phyloP scores from a whole-genome alignment of 495 filamentous ascomycete species.

The Trichodelitschia bisporula region DNA sequence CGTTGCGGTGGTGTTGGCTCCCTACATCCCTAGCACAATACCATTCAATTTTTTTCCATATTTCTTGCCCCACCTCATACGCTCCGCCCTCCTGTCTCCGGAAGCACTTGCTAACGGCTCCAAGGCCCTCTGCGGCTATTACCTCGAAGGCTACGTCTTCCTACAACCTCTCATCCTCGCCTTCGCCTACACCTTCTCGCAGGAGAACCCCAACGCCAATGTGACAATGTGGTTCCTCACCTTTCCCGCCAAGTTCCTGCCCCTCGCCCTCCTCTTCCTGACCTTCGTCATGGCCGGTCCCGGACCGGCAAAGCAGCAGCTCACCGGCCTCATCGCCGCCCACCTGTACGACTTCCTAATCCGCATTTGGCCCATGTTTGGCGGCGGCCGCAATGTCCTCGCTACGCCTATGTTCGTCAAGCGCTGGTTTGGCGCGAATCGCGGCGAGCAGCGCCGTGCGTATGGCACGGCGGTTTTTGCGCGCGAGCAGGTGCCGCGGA shows the following conservation, averaged over 20 bases:
- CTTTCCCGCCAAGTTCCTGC: slow-evolving; percentile 49
- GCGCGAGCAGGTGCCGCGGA: too few species aligned
- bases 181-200: slow-evolving; percentile 54
- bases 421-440: slow-evolving; percentile 24
- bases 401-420: slow-evolving; percentile 41
- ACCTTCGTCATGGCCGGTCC: slow-evolving; percentile 34
- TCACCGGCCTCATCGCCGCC: slow-evolving; percentile 51
- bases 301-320: slow-evolving; percentile 24
- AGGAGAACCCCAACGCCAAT: slow-evolving; percentile 53
- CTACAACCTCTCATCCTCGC: slow-evolving; percentile 50
- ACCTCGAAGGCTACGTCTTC: slow-evolving; percentile 27
- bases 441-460: not conserved
- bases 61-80: too few species aligned
- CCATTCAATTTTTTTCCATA: too few species aligned
- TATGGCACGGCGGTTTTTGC: too few species aligned
- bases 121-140: slow-evolving; percentile 26
- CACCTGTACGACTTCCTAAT: slow-evolving; percentile 74
- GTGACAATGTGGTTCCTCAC: slow-evolving; percentile 50
- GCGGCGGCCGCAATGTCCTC: slow-evolving; percentile 47
- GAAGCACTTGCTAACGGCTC: slow-evolving; percentile 16
- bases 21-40: slow-evolving; percentile 61
- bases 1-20: slow-evolving; percentile 55
- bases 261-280: slow-evolving; percentile 46
- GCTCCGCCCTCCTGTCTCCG: too few species aligned
- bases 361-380: slow-evolving; percentile 59